A percentile compares a stretch with the other conserved stretches of the same genome.
phyloP scores from a whole-genome alignment of 257 asterid genomes.

The Przewalskia tangutica region DNA sequence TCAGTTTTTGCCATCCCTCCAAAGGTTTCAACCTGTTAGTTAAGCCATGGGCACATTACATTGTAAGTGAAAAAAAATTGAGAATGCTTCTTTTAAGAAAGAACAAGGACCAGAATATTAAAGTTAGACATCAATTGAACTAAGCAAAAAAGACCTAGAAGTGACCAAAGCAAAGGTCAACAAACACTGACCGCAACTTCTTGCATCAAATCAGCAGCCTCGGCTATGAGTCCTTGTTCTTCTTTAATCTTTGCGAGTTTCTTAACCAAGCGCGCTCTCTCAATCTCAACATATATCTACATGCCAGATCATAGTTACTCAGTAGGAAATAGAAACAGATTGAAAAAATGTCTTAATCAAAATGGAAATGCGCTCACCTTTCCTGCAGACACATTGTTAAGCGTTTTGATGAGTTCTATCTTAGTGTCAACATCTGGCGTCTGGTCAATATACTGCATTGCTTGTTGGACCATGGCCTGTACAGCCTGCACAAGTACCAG shows the following conservation, averaged over 20 bases:
- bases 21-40: slow-evolving; percentile 80
- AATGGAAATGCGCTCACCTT: slow-evolving; percentile 39
- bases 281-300: slow-evolving; percentile 97
- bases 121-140: neutral
- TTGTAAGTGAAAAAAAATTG: neutral
- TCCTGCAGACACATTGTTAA: slow-evolving; percentile 88
- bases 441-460: slow-evolving; percentile 91
- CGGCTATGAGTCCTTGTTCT: slow-evolving; percentile 81
- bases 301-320: neutral
- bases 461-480: slow-evolving; percentile 94
- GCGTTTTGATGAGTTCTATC: slow-evolving; percentile 83
- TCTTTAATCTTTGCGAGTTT: slow-evolving; percentile 89
- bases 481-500: slow-evolving; percentile 54
- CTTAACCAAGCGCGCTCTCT: slow-evolving; percentile 90
- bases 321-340: neutral
- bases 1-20: slow-evolving; percentile 99
- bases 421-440: slow-evolving; percentile 85
- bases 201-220: slow-evolving; percentile 98
- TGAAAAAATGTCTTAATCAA: neutral
- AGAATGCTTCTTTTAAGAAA: neutral
- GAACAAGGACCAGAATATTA: neutral
- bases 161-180: neutral
- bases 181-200: slow-evolving; percentile 85
- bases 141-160: neutral
- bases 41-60: neutral